phyloP scores from a whole-genome alignment of 2,329 filamentous ascomycete species.

The Fusarium sp. region DNA sequence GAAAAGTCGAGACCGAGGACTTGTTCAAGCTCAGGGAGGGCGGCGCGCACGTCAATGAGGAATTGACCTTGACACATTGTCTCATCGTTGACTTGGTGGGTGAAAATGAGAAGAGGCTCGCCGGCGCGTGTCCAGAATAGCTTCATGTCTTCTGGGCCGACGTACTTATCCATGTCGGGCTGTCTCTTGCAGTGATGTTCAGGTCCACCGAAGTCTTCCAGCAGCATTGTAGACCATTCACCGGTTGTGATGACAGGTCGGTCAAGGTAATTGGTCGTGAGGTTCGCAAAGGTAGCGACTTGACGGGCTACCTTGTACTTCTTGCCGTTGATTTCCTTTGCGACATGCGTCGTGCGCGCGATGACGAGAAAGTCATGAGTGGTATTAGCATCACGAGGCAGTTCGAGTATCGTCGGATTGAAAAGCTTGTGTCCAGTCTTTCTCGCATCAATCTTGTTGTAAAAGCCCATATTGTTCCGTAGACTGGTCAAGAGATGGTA shows the following conservation, averaged over 20 bases:
- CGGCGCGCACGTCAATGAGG: constrained; percentile 29
- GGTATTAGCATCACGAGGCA: constrained; percentile 7
- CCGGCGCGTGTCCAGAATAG: constrained; percentile 33
- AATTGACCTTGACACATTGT: constrained; percentile 33
- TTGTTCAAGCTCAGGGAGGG: constrained; percentile 23
- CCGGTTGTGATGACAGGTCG: constrained; percentile 6
- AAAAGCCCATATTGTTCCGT: constrained; percentile 31
- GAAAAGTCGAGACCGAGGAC: constrained; percentile 14
- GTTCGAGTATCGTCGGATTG: constrained; percentile 30
- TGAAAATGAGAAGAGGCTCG: constrained; percentile 34
- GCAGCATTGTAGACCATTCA: constrained; percentile 21
- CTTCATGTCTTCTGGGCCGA: constrained; percentile 36
- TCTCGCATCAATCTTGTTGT: constrained; percentile 22
- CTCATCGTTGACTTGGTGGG: constrained; percentile 29
- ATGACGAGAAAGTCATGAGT: constrained; percentile 30
- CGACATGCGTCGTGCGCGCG: constrained; percentile 14
- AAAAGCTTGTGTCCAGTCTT: constrained; percentile 23
- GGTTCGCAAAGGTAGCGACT: constrained; percentile 26
- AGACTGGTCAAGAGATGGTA: constrained; percentile 26
- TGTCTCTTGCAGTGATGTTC: constrained; percentile 31
- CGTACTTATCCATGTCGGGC: constrained; percentile 30
- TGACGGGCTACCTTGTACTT: constrained; percentile 24
- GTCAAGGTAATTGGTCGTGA: constrained; percentile 11
- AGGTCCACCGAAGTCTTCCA: constrained; percentile 23
- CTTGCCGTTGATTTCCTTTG: constrained; percentile 9